These are phyloP conservation scores for Microstroma glucosiphilum DNA, from an alignment of 1,284 basidiomycete species.

Conservation along the genomic window DNA sequence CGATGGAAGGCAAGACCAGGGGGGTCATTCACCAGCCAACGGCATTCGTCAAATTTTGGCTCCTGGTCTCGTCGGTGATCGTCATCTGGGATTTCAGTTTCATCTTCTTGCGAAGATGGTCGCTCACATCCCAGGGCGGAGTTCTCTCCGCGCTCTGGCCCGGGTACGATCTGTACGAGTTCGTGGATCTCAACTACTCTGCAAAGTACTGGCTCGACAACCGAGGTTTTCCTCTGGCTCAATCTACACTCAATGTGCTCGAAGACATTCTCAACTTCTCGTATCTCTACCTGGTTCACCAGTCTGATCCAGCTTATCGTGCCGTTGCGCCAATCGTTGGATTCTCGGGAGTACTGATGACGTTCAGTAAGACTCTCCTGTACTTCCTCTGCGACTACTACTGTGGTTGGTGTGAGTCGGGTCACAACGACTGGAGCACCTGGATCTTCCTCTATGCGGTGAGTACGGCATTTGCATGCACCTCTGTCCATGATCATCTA, in stretches of 20 bases:
- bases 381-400: conserved; percentile 53
- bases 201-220: conserved; percentile 60
- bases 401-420: conserved; percentile 60
- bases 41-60: conserved; percentile 2
- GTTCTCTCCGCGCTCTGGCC: conserved; percentile 28
- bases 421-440: conserved; percentile 63
- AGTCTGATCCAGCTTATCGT: conserved; percentile 53
- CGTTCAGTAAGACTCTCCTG: conserved; percentile 74
- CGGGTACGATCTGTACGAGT: conserved; percentile 59
- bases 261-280: conserved; percentile 66
- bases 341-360: conserved; percentile 67
- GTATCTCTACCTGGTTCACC: conserved; percentile 70
- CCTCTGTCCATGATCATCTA: not conserved
- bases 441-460: conserved; percentile 1
- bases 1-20: not conserved
- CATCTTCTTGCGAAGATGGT: conserved; percentile 31
- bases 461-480: not conserved
- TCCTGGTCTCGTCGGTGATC: not conserved
- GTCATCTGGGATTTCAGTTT: conserved; percentile 34
- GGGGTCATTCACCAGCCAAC: conserved; percentile 3
- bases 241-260: conserved; percentile 71
- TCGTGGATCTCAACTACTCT: conserved; percentile 72
- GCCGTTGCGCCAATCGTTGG: conserved; percentile 64
- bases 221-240: conserved; percentile 79
- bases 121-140: conserved; percentile 52